Base-by-base conservation (phyloP, 2,329 filamentous ascomycete genomes). In the Didymella segeticola region DNA sequence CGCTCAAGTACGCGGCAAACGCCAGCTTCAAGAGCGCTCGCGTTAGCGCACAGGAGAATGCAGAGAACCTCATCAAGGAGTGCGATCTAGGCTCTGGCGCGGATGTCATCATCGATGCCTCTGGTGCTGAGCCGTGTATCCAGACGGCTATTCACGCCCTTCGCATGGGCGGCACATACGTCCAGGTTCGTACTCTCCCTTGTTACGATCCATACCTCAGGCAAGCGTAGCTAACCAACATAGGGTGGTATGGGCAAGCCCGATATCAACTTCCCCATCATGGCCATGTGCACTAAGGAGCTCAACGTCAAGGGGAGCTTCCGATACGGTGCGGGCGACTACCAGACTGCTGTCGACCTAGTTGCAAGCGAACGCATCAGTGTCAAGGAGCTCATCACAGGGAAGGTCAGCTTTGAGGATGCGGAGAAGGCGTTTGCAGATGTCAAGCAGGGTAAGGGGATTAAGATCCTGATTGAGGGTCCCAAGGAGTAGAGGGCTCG, bases 191-290 rank as follows among this genome's bases (percentile, higher is more conserved):
- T 63, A 22, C 1, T 36, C 30, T 19, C 22, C 27, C 30, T 15
- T 25, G 27, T 17, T 47, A 9, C 15, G 14, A 4, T 11, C 6
- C 17, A 5, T n/a, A 20, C 9, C 5, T 23, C 4, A 17, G 9
- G n/a, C 4, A 17, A n/a, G n/a, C 20, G 12, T 2, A 43, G 33
- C 30, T 50, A 45, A 55, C n/a, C 12, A 49, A 7, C 6, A 6
- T 30, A 75, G 73, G 73, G 71, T 47, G 93, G 93, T 49, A 96
- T 97, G 91, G 93, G 93, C 69, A 89, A 89, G 72, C 76, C 86
- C 31, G 90, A 96, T 69, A 93, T 97, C 74, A 89, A 78, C 8
- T 96, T 97, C 80, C 93, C 93, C 45, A 96, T 98, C 73, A 90
- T 93, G 84, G 89, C 90, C 5, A 82, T 96, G 70, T 96, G 92